These are phyloP conservation scores for Astrocystis sublimbata DNA, from an alignment of 495 filamentous ascomycete genomes.

Conservation along the genomic window DNA sequence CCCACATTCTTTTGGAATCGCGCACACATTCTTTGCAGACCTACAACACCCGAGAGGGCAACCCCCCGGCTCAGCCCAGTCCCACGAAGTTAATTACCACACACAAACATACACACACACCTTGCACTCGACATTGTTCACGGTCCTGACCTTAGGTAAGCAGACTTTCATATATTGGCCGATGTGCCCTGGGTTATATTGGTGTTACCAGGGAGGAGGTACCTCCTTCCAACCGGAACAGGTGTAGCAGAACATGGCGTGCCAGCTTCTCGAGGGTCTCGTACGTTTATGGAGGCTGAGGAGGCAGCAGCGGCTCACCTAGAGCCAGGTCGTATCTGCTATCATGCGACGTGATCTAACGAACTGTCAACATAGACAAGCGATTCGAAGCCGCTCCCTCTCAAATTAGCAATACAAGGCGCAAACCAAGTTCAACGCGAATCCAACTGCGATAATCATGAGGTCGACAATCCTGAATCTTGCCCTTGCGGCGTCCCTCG, in stretches of 20 bases:
- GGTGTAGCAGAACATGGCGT: no score
- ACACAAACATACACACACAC: not conserved
- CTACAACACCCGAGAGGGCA: constrained; percentile 18
- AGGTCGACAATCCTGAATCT: constrained; percentile 44
- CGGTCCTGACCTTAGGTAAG: not conserved
- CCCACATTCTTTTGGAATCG: constrained; percentile 61
- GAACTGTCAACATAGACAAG: not conserved
- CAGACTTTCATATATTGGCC: no score
- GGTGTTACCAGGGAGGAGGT: no score
- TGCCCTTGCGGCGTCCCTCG: constrained; percentile 51
- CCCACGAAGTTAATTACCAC: not conserved
- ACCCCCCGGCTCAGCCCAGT: constrained; percentile 9
- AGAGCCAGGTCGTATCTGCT: not conserved
- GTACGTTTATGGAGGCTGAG: no score
- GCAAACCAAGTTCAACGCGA: constrained; percentile 11
- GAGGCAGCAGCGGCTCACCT: no score
- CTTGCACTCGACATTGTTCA: not conserved
- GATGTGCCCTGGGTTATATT: no score
- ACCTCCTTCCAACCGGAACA: no score
- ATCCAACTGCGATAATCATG: constrained; percentile 42
- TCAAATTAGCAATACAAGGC: not conserved
- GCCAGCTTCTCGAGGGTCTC: no score
- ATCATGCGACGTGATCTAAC: not conserved
- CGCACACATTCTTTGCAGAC: constrained; percentile 14
- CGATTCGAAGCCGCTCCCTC: not conserved